Evolutionary conservation across 140 eudicot species (phyloP), one percentile per base, ranked within the genome.

Genomic region (Cichorium intybus): DNA sequence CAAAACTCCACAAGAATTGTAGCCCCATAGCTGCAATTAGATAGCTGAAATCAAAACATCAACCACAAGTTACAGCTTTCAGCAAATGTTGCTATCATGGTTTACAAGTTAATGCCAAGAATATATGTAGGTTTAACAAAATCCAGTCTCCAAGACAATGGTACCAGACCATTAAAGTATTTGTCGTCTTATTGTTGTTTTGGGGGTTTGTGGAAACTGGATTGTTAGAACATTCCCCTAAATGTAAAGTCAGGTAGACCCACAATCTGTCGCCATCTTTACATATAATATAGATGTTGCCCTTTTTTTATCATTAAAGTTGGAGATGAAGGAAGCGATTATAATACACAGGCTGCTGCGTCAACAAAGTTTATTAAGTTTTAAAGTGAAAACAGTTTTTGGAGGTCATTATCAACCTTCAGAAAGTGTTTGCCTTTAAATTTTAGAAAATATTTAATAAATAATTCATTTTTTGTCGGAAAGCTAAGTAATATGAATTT

Each of bases 21-120:
- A 88, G 82, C 27, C 89, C 96, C 96, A 88, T 88, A 58, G 89
- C 81, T 50, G 94, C 94, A 45, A 85, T 75, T 76, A 88, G 70
- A 77, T 82, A 88, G 84, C 94, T 88, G 89, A 75, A 80, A 66
- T 48, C 27, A 37, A 57, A 60, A 51, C 5, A 34, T 21, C 7
- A 56, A 56, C 35, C 4, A 20, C 7, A 62, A 61, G 64, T 61
- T 52, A 26, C 24, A 51, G 11, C 41, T 18, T 18, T 23, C 22
- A 37, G 20, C 20, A 37, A 62, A 45, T 5, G 18, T 6, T 37
- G 31, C 31, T 6, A 26, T 2, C 26, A 3, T 49, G 43, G 3
- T 29, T 29, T 0, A 29, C 34, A n/a, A n/a, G n/a, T n/a, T n/a
- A n/a, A n/a, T n/a, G n/a, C n/a, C n/a, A n/a, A n/a, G n/a, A n/a